Conservation (phyloP, 345 rosid species). For the Lenwebbia sp. region DNA sequence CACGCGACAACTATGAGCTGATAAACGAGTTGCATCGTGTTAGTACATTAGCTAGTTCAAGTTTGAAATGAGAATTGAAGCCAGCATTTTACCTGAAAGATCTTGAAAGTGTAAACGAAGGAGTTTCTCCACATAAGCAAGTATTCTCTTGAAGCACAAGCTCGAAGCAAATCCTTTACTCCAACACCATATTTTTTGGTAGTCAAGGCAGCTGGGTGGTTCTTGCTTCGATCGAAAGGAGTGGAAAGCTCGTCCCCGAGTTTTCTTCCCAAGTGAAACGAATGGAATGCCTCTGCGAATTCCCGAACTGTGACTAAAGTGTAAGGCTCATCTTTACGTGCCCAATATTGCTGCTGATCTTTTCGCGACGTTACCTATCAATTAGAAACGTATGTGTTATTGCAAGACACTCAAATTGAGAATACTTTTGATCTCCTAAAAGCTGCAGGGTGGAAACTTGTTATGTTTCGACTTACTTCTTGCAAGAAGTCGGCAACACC, state of each 20-base stretch:
- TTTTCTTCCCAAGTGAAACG: slow-evolving; percentile 43
- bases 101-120: slow-evolving; percentile 56
- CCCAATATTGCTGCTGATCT: slow-evolving; percentile 81
- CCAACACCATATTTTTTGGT: slow-evolving; percentile 45
- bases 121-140: slow-evolving; percentile 75
- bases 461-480: slow-evolving; percentile 32
- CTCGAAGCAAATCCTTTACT: slow-evolving; percentile 44
- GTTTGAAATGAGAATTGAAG: neutral
- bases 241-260: slow-evolving; percentile 31
- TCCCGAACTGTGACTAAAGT: slow-evolving; percentile 45
- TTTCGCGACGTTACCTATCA: slow-evolving; percentile 73
- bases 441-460: neutral
- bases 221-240: slow-evolving; percentile 49
- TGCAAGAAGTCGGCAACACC: slow-evolving; percentile 80
- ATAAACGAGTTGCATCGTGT: neutral
- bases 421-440: neutral
- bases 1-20: slow-evolving; percentile 12
- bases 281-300: slow-evolving; percentile 60
- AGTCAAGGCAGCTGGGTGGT: slow-evolving; percentile 72
- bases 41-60: neutral
- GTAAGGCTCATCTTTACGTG: slow-evolving; percentile 41
- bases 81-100: slow-evolving; percentile 21
- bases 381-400: neutral
- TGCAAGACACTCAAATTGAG: neutral
- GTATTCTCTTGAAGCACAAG: slow-evolving; percentile 48